Evolutionary conservation across 179 eudicot species (phyloP).

Genomic region (Sideroxylon spinosum): DNA sequence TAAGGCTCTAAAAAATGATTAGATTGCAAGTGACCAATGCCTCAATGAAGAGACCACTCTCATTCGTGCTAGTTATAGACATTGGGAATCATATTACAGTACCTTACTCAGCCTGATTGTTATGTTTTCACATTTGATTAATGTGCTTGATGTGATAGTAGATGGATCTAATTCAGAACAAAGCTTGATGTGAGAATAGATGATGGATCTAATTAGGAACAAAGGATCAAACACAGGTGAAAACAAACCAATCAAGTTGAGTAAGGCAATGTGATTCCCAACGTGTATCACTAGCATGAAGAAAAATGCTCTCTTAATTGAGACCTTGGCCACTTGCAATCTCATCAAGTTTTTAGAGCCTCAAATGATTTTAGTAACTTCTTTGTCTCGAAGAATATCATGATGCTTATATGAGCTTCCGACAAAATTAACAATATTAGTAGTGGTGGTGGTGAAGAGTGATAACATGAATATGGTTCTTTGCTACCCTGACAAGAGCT

Average conservation of each 20-base stretch:
- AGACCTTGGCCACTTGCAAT: not conserved
- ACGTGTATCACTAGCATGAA: not conserved
- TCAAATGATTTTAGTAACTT: conserved; percentile 2
- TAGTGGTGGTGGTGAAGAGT: not conserved
- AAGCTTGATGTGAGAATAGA: not conserved
- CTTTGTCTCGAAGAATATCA: not conserved
- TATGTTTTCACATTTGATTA: not conserved
- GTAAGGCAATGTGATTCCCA: not conserved
- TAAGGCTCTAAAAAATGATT: not conserved
- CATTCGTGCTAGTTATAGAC: too few relatives aligned
- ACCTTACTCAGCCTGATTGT: not conserved
- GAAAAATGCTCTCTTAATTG: not conserved
- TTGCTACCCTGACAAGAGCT: not conserved
- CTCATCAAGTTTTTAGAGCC: not conserved
- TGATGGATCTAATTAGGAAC: too few relatives aligned
- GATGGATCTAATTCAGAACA: not conserved
- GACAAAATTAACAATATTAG: not conserved
- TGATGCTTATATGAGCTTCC: not conserved
- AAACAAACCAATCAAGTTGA: not conserved
- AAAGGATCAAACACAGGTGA: not conserved
- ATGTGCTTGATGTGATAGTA: not conserved
- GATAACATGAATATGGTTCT: not conserved
- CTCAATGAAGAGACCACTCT: too few relatives aligned
- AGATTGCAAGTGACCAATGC: not conserved
- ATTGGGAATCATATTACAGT: not conserved